These are phyloP conservation scores for Phytopythium delawarense DNA, from an alignment of 352 stramenopile species.

Conservation along the genomic window DNA sequence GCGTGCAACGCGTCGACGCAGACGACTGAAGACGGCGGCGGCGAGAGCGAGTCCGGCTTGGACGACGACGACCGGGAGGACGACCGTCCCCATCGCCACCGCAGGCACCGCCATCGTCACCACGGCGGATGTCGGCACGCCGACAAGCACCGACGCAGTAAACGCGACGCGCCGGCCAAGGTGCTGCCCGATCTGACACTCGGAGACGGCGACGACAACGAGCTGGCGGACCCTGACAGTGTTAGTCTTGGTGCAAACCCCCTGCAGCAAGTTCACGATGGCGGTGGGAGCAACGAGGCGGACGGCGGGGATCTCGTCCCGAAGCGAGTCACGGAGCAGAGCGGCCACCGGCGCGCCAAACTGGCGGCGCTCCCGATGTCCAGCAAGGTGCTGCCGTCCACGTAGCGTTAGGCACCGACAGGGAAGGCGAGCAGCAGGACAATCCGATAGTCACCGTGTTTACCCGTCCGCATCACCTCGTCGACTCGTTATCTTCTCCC, in stretches of 20 bases:
- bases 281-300: neutral
- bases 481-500: neutral
- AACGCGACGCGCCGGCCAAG: neutral
- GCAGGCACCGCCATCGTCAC: neutral
- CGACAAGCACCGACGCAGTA: neutral
- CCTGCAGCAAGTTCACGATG: too few species aligned
- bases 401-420: neutral
- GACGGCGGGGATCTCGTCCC: neutral
- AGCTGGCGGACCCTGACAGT: neutral
- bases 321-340: neutral
- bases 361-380: neutral
- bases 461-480: neutral
- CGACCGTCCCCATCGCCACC: neutral
- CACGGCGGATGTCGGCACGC: constrained; percentile 2
- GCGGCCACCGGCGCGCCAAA: neutral
- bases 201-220: neutral
- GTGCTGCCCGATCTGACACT: constrained; percentile 2
- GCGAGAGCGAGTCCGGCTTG: neutral
- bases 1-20: neutral
- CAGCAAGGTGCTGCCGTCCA: constrained; percentile 6
- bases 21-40: neutral
- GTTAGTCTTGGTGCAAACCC: neutral
- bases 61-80: neutral
- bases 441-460: neutral
- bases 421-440: neutral